These are phyloP conservation scores for Galerina marginata DNA, from an alignment of 768 basidiomycete genomes.

Conservation along the genomic window DNA sequence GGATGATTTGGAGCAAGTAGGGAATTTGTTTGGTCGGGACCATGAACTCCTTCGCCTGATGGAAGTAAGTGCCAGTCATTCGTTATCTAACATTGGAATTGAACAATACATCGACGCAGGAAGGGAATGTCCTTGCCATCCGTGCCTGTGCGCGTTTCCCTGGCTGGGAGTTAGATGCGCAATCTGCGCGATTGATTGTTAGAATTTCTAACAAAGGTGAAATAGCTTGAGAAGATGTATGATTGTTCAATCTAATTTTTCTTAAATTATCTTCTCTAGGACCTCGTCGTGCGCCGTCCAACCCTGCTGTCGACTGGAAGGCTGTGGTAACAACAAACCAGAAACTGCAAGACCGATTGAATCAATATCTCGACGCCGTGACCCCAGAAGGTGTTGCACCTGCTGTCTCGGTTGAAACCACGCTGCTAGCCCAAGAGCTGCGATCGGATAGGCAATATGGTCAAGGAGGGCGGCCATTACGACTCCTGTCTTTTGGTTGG, in stretches of 20 bases:
- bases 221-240: background rate
- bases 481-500: slow-evolving; percentile 35
- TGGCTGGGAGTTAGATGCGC: slow-evolving; percentile 36
- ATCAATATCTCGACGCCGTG: slow-evolving; percentile 24
- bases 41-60: slow-evolving; percentile 26
- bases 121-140: slow-evolving; percentile 36
- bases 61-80: slow-evolving; percentile 16
- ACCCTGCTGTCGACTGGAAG: slow-evolving; percentile 20
- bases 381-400: slow-evolving; percentile 23
- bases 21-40: slow-evolving; percentile 20
- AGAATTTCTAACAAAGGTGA: slow-evolving; percentile 31
- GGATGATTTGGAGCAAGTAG: slow-evolving; percentile 20
- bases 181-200: slow-evolving; percentile 31
- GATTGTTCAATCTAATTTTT: background rate
- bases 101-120: slow-evolving; percentile 18
- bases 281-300: slow-evolving; percentile 2
- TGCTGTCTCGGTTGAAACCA: slow-evolving; percentile 30
- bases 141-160: slow-evolving; percentile 36
- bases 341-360: slow-evolving; percentile 24
- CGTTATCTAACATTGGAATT: too few relatives aligned
- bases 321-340: slow-evolving; percentile 13
- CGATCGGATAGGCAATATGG: slow-evolving; percentile 29
- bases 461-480: slow-evolving; percentile 26
- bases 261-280: slow-evolving; percentile 1
- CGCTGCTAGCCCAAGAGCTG: slow-evolving; percentile 29